A percentile compares a stretch with the other conserved stretches of the same genome.
phyloP scores from a whole-genome alignment of 441 rosid genomes.

The Croton laevigatus region DNA sequence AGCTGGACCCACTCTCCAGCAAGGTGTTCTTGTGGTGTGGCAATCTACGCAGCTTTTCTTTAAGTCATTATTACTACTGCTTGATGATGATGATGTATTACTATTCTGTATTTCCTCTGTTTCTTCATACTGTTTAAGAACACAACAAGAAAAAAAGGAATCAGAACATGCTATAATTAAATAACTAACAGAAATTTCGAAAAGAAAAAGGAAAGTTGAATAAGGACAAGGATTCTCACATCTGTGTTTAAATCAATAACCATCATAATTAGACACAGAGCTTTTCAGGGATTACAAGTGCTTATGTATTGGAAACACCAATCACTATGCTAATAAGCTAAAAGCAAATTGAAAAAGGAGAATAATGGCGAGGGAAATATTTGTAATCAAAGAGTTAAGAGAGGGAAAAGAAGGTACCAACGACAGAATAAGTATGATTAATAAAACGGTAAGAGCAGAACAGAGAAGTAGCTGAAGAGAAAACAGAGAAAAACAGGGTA shows the following conservation, averaged over 20 bases:
- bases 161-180: neutral
- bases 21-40: conserved; percentile 79
- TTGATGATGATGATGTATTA: neutral
- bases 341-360: neutral
- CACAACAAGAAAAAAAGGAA: neutral
- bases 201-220: neutral
- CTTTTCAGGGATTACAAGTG: neutral
- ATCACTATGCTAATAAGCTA: neutral
- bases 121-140: conserved; percentile 19
- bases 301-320: neutral
- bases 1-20: conserved; percentile 93
- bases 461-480: no score
- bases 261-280: neutral
- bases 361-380: neutral
- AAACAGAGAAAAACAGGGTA: neutral
- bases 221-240: conserved; percentile 18
- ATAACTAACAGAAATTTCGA: no score
- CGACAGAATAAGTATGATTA: no score
- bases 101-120: conserved; percentile 9
- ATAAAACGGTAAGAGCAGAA: neutral
- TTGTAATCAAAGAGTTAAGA: neutral
- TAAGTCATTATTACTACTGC: conserved; percentile 18
- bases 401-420: neutral
- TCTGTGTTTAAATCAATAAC: conserved; percentile 22
- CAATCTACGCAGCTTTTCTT: conserved; percentile 79